Base-by-base conservation (phyloP, 306 rosid genomes). In the Cicer arietinum region DNA sequence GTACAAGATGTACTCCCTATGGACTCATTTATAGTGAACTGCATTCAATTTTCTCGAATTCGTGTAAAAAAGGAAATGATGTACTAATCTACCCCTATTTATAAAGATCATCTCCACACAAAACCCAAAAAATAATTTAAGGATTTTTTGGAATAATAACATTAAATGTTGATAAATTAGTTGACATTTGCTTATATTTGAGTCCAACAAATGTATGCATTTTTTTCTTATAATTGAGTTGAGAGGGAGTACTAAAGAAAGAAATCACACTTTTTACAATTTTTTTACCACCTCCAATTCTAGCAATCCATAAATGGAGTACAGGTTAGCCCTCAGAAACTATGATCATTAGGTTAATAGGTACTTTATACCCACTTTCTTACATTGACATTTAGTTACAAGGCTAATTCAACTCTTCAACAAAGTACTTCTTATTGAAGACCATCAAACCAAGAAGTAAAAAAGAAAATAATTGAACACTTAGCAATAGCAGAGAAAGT, bases 281-380 rank as follows among this genome's bases (percentile, higher is more conserved):
- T 35, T 30, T 30, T 25, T 7, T n/a, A 44, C 25, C 7, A 30
- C n/a, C 8, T 75, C 72, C 57, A 54, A 43, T 22, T 56, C 75
- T 77, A 56, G 12, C 48, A 14, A 74, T n/a, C 12, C 48, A 57
- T 46, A 58, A 51, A 41, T 44, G 8, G 6, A 22, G 22, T 45
- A 25, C 79, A 66, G 47, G 37, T 5, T 45, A 67, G 40, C 50
- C 67, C 67, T 67, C 6, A 9, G 8, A 13, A 40, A 51, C 35
- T 12, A 30, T 30, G 37, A 30, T 30, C 37, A 30, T 30, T 7
- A 8, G 12, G 40, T 62, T 20, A 40, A 7, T 39, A 74, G 22
- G 59, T 14, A 7, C 60, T 59, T 35, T 16, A 4, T 50, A 47
- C 8, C 44, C 35, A 43, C 44, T 9, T 9, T 10, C 50, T 25